phyloP scores from a whole-genome alignment of 345 rosid genomes.

The Eucalyptus curtisii region DNA sequence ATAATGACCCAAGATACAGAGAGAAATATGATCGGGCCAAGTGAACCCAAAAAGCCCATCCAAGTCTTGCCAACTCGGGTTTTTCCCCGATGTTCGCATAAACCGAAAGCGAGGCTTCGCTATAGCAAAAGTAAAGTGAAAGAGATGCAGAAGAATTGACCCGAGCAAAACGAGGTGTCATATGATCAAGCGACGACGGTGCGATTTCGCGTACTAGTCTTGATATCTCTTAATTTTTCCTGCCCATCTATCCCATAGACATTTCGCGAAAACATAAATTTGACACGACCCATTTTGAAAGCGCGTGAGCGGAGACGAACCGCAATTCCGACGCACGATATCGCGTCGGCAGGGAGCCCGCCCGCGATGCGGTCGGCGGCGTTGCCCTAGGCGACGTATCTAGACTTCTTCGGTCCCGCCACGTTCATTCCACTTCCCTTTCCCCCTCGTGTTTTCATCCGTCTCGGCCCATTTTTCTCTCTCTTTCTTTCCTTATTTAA shows the following conservation, averaged over 20 bases:
- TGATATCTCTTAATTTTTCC: too few relatives aligned
- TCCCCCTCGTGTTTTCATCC: background rate
- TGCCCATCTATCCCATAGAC: too few relatives aligned
- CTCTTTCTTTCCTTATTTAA: background rate
- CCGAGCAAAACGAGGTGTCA: background rate
- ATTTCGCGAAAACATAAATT: fast-evolving
- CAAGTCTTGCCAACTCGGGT: background rate
- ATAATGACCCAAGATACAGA: background rate
- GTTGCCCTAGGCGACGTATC: background rate
- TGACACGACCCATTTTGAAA: background rate
- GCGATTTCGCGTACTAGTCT: background rate
- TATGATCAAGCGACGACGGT: background rate
- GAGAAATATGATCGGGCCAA: background rate
- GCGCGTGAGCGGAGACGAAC: background rate
- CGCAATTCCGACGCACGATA: background rate
- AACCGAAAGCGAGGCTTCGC: background rate
- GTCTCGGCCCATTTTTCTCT: background rate
- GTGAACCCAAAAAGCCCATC: background rate
- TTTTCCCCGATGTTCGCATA: background rate
- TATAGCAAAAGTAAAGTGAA: background rate
- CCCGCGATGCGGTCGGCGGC: background rate
- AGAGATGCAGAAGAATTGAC: background rate
- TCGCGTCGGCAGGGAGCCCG: background rate
- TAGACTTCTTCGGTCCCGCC: background rate
- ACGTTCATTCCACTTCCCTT: background rate